Evolutionary conservation across 179 eudicot species (phyloP), one percentile per base, ranked within the genome.

Genomic region (Silene noctiflora): DNA sequence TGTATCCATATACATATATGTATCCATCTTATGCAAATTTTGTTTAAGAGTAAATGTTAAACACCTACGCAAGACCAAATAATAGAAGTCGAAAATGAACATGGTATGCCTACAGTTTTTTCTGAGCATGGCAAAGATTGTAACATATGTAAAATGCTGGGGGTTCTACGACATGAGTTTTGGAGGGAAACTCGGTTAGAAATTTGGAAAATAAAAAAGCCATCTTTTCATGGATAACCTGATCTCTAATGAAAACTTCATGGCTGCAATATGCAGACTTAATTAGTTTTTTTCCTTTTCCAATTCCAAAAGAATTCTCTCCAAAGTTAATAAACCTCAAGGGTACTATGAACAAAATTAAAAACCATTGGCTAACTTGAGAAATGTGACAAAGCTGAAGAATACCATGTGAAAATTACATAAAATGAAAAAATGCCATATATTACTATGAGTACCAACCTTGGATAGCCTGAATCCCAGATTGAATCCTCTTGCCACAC

Each of bases 401-500:
- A 51, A 12, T 12, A 51, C 58, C n/a, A 51, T 51, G 58, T 51
- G 19, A 51, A 2, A 3, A 3, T 51, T 51, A 35, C 13, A 27
- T 20, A 13, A 56, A 3, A 22, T 19, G 59, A 33, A 29, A 20
- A 53, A 59, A 31, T 59, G 5, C 7, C 44, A 17, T 21, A 56
- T 67, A 72, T 27, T 60, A 22, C 24, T 4, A 55, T 4, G 46
- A 67, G 55, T 74, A 76, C 86, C 63, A 74, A 95, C 99, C 95
- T 90, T 87, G 85, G 69, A 95, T 90, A 69, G 83, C 77, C 73
- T 88, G 89, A 56, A 91, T 55, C 60, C 99, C 99, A 80, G 89
- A 90, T 78, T 91, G 89, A 81, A 93, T 93, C 81, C 99, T 84
- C 77, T 84, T 95, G 71, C 77, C 88, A 84, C 98, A 93, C 59